Base-by-base conservation (phyloP, 2,329 filamentous ascomycete genomes). In the Pseudocercospora macadamiae region DNA sequence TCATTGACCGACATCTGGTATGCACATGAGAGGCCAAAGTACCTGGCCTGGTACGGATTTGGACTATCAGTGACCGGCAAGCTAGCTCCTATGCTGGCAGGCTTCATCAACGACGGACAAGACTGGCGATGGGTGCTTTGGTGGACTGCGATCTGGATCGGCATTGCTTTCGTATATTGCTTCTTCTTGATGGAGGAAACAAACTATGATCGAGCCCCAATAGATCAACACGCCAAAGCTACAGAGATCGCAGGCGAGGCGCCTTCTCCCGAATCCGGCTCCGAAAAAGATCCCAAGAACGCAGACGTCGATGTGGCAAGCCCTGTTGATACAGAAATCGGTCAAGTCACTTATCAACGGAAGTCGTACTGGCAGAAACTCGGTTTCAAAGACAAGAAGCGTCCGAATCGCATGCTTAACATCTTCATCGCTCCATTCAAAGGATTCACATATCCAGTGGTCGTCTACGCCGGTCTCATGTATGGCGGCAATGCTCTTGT, bases 131-230 rank as follows among this genome's bases (percentile, higher is more conserved):
- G 80, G 79, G 75, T 78, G 12, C 74, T 81, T 8, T 70, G 71
- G 80, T 83, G 81, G 74, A 79, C 79, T 19, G 80, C 83, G 2
- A 85, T 86, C 19, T 77, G 86, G 62, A 70, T 74, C 2, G 82
- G 73, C 1, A 70, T 79, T 2, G 75, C 72, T 4, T 79, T 82
- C 36, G 64, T 86, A n/a, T 77, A 84, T 60, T 72, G 82, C 2
- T 85, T 85, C 71, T 81, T 86, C 64, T 79, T 82, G 66, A 80
- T 85, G 76, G 84, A 86, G 68, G 83, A 86, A 68, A 85, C 84
- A 2, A 86, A 83, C 65, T 85, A 80, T 55, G 66, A 69, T 42
- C 64, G 67, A 21, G 34, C 34, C 10, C 44, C 47, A 16, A 12
- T n/a, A 3, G 26, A 14, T 2, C 12, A 51, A 10, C 49, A 59